Base-by-base conservation (phyloP, 345 rosid genomes). In the Clausena lansium region DNA sequence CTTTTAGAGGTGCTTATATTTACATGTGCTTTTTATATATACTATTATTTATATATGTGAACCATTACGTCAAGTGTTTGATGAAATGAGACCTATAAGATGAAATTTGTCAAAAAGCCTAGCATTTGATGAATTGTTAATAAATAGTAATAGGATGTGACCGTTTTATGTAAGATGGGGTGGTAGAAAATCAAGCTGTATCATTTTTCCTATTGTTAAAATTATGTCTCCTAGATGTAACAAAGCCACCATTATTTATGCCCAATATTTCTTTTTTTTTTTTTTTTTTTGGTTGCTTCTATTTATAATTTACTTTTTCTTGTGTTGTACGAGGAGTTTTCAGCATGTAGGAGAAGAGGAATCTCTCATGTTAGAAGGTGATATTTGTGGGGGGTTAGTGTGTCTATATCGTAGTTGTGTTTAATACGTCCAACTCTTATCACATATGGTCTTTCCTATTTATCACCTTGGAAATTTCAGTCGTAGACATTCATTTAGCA, bases 311-410 rank as follows among this genome's bases (percentile, higher is more conserved):
- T 61, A 67, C 17, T 36, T 24, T 81, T 81, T 55, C n/a, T 64
- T 32, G 67, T 28, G 36, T 19, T 85, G 81, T 83, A 93, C 95
- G 93, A 86, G 90, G 81, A 88, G 88, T 81, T 84, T 89, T 81
- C 88, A 86, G 87, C 93, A 91, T 81, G 93, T 92, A 32, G 92
- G 91, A 76, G 95, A 91, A 82, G 89, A 87, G 66, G 94, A 93
- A 79, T 88, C 90, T 62, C 85, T 93, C 68, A 61, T 76, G 57
- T 71, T 95, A 77, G 98, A 91, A 88, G 86, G 92, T 80, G 91
- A 92, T 72, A 72, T 93, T 75, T 92, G 98, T 5, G 97, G 98
- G 76, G 98, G 98, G 41, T 74, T 95, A 83, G 83, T 86, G 1
- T 30, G 32, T 30, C 32, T 30, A 30, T 30, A 30, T 30, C 32